Evolutionary conservation across 768 basidiomycete genomes (phyloP).

Genomic region (Daedaleopsis sinensis): DNA sequence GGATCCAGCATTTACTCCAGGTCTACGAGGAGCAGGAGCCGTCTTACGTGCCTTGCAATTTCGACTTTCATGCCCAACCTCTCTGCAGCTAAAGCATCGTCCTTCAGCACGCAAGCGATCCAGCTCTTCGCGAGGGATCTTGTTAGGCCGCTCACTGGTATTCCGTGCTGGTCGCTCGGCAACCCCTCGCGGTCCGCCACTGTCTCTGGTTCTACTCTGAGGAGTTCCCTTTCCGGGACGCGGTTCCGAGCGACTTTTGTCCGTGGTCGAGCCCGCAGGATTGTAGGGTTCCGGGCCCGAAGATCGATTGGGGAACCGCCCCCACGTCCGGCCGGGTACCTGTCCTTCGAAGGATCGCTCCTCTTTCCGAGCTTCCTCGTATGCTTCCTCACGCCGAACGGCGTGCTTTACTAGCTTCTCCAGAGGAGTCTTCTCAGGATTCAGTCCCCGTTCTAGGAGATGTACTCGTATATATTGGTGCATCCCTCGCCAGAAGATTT

Average conservation of each 20-base stretch:
- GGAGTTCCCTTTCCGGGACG: not conserved
- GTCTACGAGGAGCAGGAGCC: conserved; percentile 1
- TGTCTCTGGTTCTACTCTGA: not conserved
- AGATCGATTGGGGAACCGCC: not conserved
- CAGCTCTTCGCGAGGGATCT: not conserved
- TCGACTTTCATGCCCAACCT: conserved; percentile 11
- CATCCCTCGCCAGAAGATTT: conserved; percentile 17
- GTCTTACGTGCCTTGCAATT: conserved; percentile 12
- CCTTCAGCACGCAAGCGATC: conserved; percentile 11
- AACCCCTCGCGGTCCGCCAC: not conserved
- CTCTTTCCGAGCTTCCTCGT: not conserved
- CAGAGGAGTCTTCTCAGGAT: conserved; percentile 2
- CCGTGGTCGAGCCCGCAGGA: not conserved
- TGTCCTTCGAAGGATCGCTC: not conserved
- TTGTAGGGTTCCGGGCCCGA: not conserved
- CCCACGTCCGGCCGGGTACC: conserved; percentile 1
- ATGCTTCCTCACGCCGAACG: not conserved
- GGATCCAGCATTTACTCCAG: not conserved
- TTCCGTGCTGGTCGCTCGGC: not conserved
- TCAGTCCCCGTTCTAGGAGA: conserved; percentile 22
- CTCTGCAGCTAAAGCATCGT: conserved; percentile 16
- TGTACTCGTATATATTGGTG: conserved; percentile 21
- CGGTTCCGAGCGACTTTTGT: not conserved
- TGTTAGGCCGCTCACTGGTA: not conserved
- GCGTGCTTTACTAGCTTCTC: not conserved